Evolutionary conservation across 164 flowering plant genomes (phyloP).

Genomic region (Berberis vulgaris): DNA sequence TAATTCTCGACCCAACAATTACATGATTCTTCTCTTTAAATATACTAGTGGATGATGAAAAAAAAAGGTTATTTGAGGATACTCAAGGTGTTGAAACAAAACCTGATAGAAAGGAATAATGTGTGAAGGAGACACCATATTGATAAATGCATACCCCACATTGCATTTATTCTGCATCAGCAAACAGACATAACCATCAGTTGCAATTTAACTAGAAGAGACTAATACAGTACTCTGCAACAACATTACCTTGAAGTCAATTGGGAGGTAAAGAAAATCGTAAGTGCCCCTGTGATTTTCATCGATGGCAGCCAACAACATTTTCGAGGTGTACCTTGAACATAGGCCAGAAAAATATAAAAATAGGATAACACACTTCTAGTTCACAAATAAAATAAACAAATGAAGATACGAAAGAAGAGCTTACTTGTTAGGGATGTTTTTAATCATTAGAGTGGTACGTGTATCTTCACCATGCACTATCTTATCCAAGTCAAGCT

Average conservation of each 20-base stretch:
- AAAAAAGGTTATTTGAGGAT: background rate
- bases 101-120: conserved; percentile 86
- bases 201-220: conserved; percentile 2
- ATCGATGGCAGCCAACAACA: conserved; percentile 86
- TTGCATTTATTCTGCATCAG: conserved; percentile 90
- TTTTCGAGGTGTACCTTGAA: conserved; percentile 74
- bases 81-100: background rate
- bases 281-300: conserved; percentile 74
- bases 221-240: background rate
- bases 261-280: conserved; percentile 92
- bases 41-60: background rate
- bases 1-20: background rate
- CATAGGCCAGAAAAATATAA: conserved; percentile 7
- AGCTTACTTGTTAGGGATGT: conserved; percentile 90
- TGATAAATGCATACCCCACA: conserved; percentile 96
- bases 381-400: background rate
- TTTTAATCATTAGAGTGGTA: conserved; percentile 93
- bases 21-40: background rate
- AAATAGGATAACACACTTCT: background rate
- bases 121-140: conserved; percentile 81
- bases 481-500: conserved; percentile 88
- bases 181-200: conserved; percentile 13
- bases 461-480: conserved; percentile 67
- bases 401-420: background rate
- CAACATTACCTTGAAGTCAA: conserved; percentile 69